These are phyloP conservation scores for Peronospora destructor DNA, from an alignment of 352 stramenopile species.

Conservation along the genomic window DNA sequence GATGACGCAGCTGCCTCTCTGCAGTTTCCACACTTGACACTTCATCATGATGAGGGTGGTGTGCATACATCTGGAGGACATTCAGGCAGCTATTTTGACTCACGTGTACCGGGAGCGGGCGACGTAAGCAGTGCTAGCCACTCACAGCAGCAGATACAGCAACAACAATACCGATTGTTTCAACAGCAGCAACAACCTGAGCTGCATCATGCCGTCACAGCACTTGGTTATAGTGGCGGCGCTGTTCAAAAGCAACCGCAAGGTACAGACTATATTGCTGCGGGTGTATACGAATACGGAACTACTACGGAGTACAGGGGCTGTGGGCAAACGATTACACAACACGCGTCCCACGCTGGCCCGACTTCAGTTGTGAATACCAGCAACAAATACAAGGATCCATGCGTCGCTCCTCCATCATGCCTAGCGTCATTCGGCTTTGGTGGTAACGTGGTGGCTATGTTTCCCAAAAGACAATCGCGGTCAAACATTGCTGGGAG, in stretches of 20 bases:
- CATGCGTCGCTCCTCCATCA: slow-evolving; percentile 59
- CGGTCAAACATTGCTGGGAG: slow-evolving; percentile 57
- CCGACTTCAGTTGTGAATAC: slow-evolving; percentile 23
- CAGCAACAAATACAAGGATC: slow-evolving; percentile 83
- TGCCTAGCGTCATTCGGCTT: slow-evolving; percentile 81
- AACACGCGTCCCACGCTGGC: slow-evolving; percentile 13
- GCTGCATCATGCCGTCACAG: slow-evolving; percentile 8
- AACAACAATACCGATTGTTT: too few relatives aligned
- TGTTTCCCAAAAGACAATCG: slow-evolving; percentile 85
- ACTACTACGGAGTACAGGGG: slow-evolving; percentile 1
- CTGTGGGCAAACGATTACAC: slow-evolving; percentile 5
- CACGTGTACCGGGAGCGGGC: slow-evolving; percentile 6
- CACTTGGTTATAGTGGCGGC: slow-evolving; percentile 9
- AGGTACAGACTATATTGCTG: slow-evolving; percentile 9
- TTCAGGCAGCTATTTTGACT: slow-evolving; percentile 14
- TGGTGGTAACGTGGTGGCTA: slow-evolving; percentile 83
- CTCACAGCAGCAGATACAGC: slow-evolving; percentile 12
- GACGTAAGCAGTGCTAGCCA: slow-evolving; percentile 8
- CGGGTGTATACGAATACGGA: slow-evolving; percentile 12
- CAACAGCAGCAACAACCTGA: slow-evolving; percentile 14
- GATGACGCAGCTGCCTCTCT: slow-evolving; percentile 6
- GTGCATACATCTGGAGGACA: slow-evolving; percentile 6
- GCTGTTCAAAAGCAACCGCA: slow-evolving; percentile 9
- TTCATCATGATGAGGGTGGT: slow-evolving; percentile 6
- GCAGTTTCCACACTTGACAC: slow-evolving; percentile 11